These are phyloP conservation scores for Pythium apleroticum DNA, from an alignment of 352 stramenopile species.

Conservation along the genomic window DNA sequence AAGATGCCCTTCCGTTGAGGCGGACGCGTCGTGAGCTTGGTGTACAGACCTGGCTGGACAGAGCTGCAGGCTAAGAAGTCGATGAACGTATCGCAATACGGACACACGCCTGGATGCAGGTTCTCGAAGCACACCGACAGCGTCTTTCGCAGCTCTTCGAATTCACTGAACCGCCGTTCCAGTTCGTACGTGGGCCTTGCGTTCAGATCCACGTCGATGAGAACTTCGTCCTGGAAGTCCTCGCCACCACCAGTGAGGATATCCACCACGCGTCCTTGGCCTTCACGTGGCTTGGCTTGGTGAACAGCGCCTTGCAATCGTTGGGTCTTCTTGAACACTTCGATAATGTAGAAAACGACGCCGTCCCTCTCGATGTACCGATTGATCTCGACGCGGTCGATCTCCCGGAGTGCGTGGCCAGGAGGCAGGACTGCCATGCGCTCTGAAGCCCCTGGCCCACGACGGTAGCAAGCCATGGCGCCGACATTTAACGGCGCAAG, in stretches of 20 bases:
- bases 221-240: constrained; percentile 10
- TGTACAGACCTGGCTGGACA: constrained; percentile 22
- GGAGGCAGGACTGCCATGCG: constrained; percentile 19
- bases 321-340: constrained; percentile 19
- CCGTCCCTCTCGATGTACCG: constrained; percentile 32
- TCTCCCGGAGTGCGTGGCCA: constrained; percentile 13
- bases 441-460: constrained; percentile 2
- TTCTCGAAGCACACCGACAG: constrained; percentile 22
- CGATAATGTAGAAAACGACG: constrained; percentile 49
- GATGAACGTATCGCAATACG: constrained; percentile 25
- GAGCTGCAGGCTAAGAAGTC: constrained; percentile 19
- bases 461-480: constrained; percentile 9
- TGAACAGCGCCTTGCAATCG: background rate
- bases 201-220: constrained; percentile 24
- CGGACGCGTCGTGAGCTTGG: constrained; percentile 23
- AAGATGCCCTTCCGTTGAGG: constrained; percentile 20
- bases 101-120: constrained; percentile 14
- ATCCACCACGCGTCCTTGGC: background rate
- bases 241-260: background rate
- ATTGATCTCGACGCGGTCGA: constrained; percentile 52
- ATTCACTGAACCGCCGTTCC: constrained; percentile 26
- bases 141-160: constrained; percentile 23
- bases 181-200: constrained; percentile 12
- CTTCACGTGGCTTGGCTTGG: background rate
- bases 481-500: constrained; percentile 15